A percentile compares a stretch with the other conserved stretches of the same genome.
Evolutionary conservation across 306 rosid species (phyloP).

Genomic region (Quercus alba): DNA sequence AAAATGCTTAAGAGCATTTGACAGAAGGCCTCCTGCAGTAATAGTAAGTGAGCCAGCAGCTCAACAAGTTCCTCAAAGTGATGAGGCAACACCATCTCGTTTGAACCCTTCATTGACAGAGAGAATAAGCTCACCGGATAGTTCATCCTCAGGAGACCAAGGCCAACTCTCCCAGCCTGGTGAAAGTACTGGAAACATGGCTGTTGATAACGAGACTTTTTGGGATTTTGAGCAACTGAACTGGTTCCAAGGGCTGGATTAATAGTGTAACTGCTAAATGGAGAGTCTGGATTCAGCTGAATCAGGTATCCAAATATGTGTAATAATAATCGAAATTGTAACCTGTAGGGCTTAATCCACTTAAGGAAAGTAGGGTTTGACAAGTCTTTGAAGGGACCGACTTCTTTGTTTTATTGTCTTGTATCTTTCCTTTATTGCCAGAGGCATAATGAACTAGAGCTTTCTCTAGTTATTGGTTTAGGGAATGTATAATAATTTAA

Average conservation of each 20-base stretch:
- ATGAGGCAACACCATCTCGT: constrained; percentile 11
- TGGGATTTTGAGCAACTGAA: constrained; percentile 59
- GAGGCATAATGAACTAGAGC: neutral
- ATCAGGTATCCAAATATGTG: neutral
- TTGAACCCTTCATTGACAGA: constrained; percentile 9
- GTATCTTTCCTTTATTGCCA: neutral
- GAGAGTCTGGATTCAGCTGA: neutral
- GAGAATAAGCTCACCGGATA: constrained; percentile 47
- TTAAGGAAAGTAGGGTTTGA: neutral
- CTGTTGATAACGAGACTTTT: constrained; percentile 25
- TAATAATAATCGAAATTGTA: neutral
- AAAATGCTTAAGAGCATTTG: constrained; percentile 74
- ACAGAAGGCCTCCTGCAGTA: constrained; percentile 56
- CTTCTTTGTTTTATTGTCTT: neutral
- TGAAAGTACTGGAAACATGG: constrained; percentile 19
- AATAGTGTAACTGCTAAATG: neutral
- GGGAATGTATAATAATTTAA: neutral
- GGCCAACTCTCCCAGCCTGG: constrained; percentile 28
- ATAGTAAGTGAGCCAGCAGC: neutral
- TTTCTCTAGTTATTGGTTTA: neutral
- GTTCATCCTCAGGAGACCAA: constrained; percentile 43
- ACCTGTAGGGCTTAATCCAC: neutral
- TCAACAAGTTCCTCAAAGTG: neutral
- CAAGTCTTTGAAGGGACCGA: neutral
- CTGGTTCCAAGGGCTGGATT: constrained; percentile 32